Evolutionary conservation across 768 basidiomycete species (phyloP).

Genomic region (Boletellus ananiceps): DNA sequence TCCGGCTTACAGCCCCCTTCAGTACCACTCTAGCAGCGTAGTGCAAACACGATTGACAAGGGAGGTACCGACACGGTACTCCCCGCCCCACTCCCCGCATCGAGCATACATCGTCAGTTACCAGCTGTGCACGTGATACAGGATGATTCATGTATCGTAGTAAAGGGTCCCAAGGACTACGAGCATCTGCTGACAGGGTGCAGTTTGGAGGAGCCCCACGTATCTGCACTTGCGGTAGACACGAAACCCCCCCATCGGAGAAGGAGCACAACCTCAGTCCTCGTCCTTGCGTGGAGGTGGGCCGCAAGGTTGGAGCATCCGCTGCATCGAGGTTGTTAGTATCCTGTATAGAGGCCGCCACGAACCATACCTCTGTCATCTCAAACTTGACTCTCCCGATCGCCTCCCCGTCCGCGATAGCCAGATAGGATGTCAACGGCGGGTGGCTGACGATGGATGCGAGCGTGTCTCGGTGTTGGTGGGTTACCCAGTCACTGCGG

Average conservation of each 20-base stretch:
- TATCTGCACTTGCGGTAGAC: too few species aligned
- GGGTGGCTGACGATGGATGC: conserved; percentile 91
- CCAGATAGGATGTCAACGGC: conserved; percentile 77
- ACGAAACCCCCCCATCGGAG: too few species aligned
- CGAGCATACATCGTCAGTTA: too few species aligned
- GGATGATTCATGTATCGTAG: too few species aligned
- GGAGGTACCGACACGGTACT: too few species aligned
- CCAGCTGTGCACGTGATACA: too few species aligned
- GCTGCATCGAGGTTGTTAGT: conserved; percentile 44
- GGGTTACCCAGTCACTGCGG: conserved; percentile 90
- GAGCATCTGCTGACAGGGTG: too few species aligned
- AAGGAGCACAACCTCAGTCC: conserved; percentile 35
- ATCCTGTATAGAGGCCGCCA: conserved; percentile 10
- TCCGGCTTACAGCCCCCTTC: too few species aligned
- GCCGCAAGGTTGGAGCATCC: conserved; percentile 93
- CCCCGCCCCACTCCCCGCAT: neutral
- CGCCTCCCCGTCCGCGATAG: conserved; percentile 93
- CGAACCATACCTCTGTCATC: conserved; percentile 76
- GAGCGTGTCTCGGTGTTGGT: conserved; percentile 95
- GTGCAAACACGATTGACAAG: neutral
- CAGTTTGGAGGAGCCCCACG: too few species aligned
- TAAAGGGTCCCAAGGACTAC: too few species aligned
- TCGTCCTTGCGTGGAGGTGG: conserved; percentile 90
- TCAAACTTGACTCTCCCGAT: conserved; percentile 87
- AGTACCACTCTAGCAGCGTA: too few species aligned